Base-by-base conservation (phyloP, 306 rosid genomes). In the Cercis canadensis region DNA sequence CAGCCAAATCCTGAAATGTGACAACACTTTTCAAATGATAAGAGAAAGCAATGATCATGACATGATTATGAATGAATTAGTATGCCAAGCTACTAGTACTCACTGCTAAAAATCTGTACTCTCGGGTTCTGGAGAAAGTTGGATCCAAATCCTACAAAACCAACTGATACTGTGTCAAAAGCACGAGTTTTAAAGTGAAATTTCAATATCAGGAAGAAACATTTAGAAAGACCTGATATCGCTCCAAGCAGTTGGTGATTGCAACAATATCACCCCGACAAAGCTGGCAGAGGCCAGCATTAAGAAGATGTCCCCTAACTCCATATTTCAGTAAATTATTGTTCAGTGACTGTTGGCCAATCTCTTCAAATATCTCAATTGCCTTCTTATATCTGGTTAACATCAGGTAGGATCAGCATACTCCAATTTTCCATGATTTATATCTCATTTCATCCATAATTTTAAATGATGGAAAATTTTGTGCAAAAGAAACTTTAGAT, bases 301-400 rank as follows among this genome's bases (percentile, higher is more conserved):
- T 91, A 34, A 95, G 97, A 82, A 95, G 96, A 82, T 95, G 92
- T 34, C 97, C 99, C 76, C 89, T 95, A 14, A 91, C 99, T 80
- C 99, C 97, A 75, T 95, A 95, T 76, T 91, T 95, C 50, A 91
- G 84, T 81, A 95, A 81, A 80, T 87, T 91, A 67, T 31, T 86
- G 75, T 82, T 84, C 45, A 95, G 85, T 0, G 99, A 89, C 69
- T 95, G 91, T 7, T 83, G 85, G 7, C 97, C 90, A 76, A 91
- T 69, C 80, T 89, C 90, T 81, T 91, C 99, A 69, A 80, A 95
- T 70, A 95, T 87, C 65, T 82, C 76, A 80, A 95, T 86, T 11
- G 99, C 83, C 73, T 88, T 91, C 75, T 78, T 87, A 76, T 87
- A 95, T 60, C 99, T 95, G 85, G 49, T 19, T 57, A 78, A 71